phyloP scores from a whole-genome alignment of 2,329 filamentous ascomycete genomes.

The Ceratocystis cubensis region DNA sequence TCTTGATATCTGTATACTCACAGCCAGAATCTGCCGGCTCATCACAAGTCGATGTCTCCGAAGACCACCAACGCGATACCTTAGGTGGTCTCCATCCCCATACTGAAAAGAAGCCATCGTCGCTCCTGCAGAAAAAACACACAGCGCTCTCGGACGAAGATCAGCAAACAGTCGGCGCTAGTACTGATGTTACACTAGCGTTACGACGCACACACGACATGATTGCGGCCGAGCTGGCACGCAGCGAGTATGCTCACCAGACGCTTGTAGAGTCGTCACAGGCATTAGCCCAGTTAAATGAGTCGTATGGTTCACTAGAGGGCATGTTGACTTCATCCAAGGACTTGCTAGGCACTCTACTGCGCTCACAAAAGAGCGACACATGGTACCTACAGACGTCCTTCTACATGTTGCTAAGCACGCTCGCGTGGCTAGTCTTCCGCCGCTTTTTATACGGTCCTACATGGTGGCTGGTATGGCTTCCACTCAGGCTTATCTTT shows the following conservation, averaged over 20 bases:
- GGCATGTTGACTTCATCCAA: constrained; percentile 61
- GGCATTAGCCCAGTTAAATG: constrained; percentile 66
- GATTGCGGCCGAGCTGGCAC: constrained; percentile 71
- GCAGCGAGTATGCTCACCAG: constrained; percentile 80
- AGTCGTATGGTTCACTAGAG: constrained; percentile 70
- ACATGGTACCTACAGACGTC: constrained; percentile 95
- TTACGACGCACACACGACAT: constrained; percentile 76
- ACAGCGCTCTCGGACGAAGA: constrained; percentile 47
- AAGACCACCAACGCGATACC: constrained; percentile 23
- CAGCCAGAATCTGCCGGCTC: constrained; percentile 29
- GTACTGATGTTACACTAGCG: constrained; percentile 70
- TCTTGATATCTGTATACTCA: constrained; percentile 56
- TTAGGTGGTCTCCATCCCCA: constrained; percentile 20
- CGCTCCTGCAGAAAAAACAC: constrained; percentile 26
- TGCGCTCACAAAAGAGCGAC: constrained; percentile 86
- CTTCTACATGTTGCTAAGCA: constrained; percentile 67
- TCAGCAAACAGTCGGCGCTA: constrained; percentile 61
- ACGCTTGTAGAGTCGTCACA: constrained; percentile 74
- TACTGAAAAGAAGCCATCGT: constrained; percentile 23
- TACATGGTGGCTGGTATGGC: constrained; percentile 75
- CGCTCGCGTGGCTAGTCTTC: constrained; percentile 76
- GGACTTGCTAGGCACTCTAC: constrained; percentile 62
- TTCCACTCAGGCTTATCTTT: constrained; percentile 60
- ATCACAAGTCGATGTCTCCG: constrained; percentile 22
- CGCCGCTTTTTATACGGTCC: constrained; percentile 78